Evolutionary conservation across 768 basidiomycete genomes (phyloP), one percentile per base, ranked within the genome.

Genomic region (Psilocybe azurescens): DNA sequence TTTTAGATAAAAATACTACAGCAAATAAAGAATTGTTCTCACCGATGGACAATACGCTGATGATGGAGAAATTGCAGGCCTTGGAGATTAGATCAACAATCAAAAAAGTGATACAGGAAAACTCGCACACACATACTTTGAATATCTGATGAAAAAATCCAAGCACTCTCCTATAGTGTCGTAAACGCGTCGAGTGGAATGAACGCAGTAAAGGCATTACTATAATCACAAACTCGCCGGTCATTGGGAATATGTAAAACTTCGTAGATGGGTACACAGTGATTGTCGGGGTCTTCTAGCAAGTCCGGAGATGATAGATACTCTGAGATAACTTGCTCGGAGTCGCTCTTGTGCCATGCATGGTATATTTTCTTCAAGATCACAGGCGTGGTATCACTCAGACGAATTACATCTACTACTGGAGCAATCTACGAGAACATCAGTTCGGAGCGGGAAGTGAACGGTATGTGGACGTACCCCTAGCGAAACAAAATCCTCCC

Each of bases 41-140:
- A 77, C 79, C 77, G 67, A 54, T 80, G 79, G 0, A 71, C 75
- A 18, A 79, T 69, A 2, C 58, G 68, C 44, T 76, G 66, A 6
- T 68, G 13, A 39, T 80, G 78, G 66, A 79, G 73, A 50, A 76
- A 80, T 18, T 68, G 65, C 0, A 79, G 48, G 0, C 76, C 77
- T 75, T 78, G 14, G 39, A 46, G 5, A n/a, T 13, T n/a, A 20
- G 9, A 28, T 7, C 16, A 29, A 28, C 11, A n/a, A n/a, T n/a
- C n/a, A 16, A 13, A 62, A 70, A 67, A 11, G 63, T 63, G 8
- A 66, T 66, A 11, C 16, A n/a, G 30, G 11, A 5, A 6, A 14
- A 32, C 14, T 29, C 5, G 18, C 16, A 10, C 29, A 11, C 28
- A 20, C 33, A 32, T 49, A 74, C 77, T 68, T 77, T 70, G 29